A percentile compares a stretch with the other conserved stretches of the same genome.
Conservation (phyloP, 495 filamentous ascomycete genomes). For the Neurospora sp. region DNA sequence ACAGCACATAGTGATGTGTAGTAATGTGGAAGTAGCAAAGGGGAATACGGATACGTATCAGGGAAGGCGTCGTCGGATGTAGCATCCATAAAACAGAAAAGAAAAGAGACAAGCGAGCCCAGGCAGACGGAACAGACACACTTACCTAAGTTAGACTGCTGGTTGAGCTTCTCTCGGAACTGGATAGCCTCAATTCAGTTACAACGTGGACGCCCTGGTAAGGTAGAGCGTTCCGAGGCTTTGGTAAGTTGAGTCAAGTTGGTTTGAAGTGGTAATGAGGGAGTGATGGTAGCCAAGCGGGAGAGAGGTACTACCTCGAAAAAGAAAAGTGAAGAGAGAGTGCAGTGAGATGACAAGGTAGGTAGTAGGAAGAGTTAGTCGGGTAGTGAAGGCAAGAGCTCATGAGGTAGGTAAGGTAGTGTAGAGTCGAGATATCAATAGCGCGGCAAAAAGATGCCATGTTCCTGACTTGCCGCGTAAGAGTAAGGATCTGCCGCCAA, state of each 20-base stretch:
- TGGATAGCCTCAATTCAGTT: slow-evolving; percentile 1
- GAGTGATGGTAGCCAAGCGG: neutral
- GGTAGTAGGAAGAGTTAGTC: slow-evolving; percentile 1
- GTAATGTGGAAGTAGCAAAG: neutral
- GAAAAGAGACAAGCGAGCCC: slow-evolving; percentile 3
- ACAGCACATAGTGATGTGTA: neutral
- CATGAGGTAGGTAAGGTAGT: neutral
- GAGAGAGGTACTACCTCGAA: slow-evolving; percentile 1
- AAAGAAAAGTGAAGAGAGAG: neutral
- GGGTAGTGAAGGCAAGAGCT: slow-evolving; percentile 5
- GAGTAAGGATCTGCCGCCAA: neutral
- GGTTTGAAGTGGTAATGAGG: slow-evolving; percentile 2
- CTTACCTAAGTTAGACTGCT: slow-evolving; percentile 10
- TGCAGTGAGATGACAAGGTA: slow-evolving; percentile 1
- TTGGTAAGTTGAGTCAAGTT: slow-evolving; percentile 10
- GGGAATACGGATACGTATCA: neutral
- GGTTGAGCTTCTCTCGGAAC: neutral
- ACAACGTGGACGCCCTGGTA: slow-evolving; percentile 8
- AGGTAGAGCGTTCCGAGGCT: slow-evolving; percentile 1
- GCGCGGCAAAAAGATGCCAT: slow-evolving; percentile 4
- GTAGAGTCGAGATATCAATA: slow-evolving; percentile 9
- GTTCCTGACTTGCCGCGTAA: slow-evolving; percentile 3
- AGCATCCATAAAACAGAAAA: neutral
- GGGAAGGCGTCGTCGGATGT: neutral
- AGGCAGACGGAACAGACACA: slow-evolving; percentile 2